Evolutionary conservation across 1,284 basidiomycete species (phyloP).

Genomic region (Afroboletus lepidellus): DNA sequence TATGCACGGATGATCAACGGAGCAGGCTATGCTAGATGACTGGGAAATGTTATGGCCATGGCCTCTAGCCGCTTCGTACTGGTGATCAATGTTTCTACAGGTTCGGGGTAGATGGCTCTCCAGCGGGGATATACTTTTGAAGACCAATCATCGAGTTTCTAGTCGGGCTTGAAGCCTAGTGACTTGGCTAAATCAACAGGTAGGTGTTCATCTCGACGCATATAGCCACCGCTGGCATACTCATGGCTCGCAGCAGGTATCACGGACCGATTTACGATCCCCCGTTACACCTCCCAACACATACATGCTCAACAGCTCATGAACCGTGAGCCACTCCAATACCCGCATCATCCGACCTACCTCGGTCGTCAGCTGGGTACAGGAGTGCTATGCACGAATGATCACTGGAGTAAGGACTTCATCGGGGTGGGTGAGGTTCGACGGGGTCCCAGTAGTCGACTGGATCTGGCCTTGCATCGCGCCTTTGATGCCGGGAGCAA

Average conservation of each 20-base stretch:
- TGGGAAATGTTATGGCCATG: too few relatives aligned
- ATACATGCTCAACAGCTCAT: neutral
- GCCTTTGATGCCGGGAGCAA: too few relatives aligned
- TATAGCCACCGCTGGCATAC: slow-evolving; percentile 4
- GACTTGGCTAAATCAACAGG: neutral
- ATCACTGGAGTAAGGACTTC: neutral
- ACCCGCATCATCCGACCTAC: slow-evolving; percentile 7
- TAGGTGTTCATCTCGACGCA: too few relatives aligned
- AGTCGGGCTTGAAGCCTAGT: neutral
- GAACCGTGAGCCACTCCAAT: slow-evolving; percentile 9
- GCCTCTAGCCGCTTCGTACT: too few relatives aligned
- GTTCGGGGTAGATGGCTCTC: neutral
- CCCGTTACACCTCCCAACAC: too few relatives aligned
- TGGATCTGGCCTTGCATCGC: too few relatives aligned
- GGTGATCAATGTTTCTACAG: neutral
- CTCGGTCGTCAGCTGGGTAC: slow-evolving; percentile 1
- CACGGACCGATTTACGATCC: too few relatives aligned
- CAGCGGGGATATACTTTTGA: neutral
- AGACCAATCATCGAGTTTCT: neutral
- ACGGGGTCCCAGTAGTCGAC: too few relatives aligned
- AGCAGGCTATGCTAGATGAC: too few relatives aligned
- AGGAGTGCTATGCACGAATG: slow-evolving; percentile 4
- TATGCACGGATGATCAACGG: slow-evolving; percentile 4
- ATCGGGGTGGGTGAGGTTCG: too few relatives aligned
- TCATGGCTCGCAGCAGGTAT: too few relatives aligned